Percentiles rank a stretch among this genome's conserved stretches.
Evolutionary conservation across 257 asterid species (phyloP).

Genomic region (Orobanche coerulescens): DNA sequence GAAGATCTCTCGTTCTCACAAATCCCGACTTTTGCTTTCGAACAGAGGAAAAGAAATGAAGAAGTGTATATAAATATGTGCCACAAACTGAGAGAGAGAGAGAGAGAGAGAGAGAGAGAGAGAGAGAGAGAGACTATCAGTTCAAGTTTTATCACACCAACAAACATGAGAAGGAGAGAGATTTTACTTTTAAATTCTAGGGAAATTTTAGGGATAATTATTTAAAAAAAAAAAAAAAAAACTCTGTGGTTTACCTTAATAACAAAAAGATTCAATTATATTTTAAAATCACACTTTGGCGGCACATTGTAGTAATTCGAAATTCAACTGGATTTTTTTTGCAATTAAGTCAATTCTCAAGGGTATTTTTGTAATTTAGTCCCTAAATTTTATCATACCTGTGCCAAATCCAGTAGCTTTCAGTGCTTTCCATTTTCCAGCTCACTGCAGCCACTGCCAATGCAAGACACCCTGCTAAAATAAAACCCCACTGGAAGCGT

Average conservation of each 20-base stretch:
- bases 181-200: not conserved
- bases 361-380: not conserved
- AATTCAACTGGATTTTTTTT: too few relatives aligned
- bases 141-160: constrained; percentile 20
- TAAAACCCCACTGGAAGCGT: constrained; percentile 72
- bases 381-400: constrained; percentile 39
- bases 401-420: constrained; percentile 96
- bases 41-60: constrained; percentile 87
- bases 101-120: not conserved
- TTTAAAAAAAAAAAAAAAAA: too few relatives aligned
- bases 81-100: constrained; percentile 63
- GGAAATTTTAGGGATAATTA: not conserved
- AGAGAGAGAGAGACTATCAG: not conserved
- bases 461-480: constrained; percentile 54
- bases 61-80: constrained; percentile 72
- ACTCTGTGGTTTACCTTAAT: not conserved
- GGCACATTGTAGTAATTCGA: too few relatives aligned
- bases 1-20: constrained; percentile 41
- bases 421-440: constrained; percentile 75
- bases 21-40: constrained; percentile 44
- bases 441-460: constrained; percentile 76
- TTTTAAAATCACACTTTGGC: not conserved
- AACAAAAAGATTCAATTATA: not conserved
- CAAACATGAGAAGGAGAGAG: constrained; percentile 16
- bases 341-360: not conserved